Base-by-base conservation (phyloP, 805 yeast genomes). In the Lipomyces japonicus region DNA sequence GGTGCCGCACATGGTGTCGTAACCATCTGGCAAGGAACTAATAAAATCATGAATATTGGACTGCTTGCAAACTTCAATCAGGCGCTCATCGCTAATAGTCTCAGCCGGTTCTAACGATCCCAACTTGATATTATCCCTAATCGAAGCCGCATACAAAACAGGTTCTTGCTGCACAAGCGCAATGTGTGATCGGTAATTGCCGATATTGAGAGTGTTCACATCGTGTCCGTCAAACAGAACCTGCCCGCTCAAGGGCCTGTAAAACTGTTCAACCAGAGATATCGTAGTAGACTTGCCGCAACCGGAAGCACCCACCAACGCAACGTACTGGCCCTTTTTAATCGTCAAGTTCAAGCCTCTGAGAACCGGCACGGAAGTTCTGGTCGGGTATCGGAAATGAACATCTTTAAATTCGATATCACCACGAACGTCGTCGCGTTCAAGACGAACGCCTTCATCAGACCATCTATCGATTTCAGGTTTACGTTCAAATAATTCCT, bases 261-360 rank as follows among this genome's bases (percentile, higher is more conserved):
- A 81, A 60, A 78, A 79, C 41, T 84, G 68, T 53, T 80, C 69
- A 30, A 81, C 65, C 18, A 81, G 65, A 58, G 79, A 83, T 2
- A 80, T 71, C 6, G 81, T 73, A 0, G 63, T 60, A 47, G 56
- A 49, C 47, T 3, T 72, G 65, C 37, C 88, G 24, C 65, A 61
- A 2, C 96, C 21, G 86, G 82, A 2, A 91, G 95, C 82, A 1
- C 96, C 96, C n/a, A 88, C 96, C 59, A 88, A 78, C 12, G 96
- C 96, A 31, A 87, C 91, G 61, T 84, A 86, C 60, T 81, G 68
- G 6, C 96, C 96, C 4, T 90, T 84, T 10, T 89, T 88, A 78
- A 64, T 46, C 12, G 39, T 50, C 37, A 64, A 44, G 37, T 55
- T 51, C 35, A 64, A 41, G 35, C 64, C 63, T 10, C 56, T 53